Conservation (phyloP, 2,329 filamentous ascomycete species). For the Ascochyta fabae region DNA sequence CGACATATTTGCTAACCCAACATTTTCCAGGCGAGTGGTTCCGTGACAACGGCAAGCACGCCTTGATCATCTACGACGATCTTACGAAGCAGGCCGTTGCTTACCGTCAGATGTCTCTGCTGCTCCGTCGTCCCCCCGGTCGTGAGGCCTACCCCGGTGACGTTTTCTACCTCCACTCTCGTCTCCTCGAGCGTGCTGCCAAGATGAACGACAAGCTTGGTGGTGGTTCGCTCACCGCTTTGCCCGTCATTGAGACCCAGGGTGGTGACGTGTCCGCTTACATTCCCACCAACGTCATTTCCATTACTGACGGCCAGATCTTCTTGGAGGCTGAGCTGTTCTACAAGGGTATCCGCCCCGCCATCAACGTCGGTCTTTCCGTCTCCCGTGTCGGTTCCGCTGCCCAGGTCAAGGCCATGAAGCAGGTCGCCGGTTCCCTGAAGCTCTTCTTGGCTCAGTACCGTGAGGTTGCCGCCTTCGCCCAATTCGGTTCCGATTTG, state of each 20-base stretch:
- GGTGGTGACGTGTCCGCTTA: slow-evolving; percentile 99
- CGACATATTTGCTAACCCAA: no score
- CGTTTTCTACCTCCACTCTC: slow-evolving; percentile 57
- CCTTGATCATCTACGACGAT: slow-evolving; percentile 92
- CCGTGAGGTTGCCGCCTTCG: slow-evolving; percentile 99
- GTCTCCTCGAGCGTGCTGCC: slow-evolving; percentile 98
- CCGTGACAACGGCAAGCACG: slow-evolving; percentile 84
- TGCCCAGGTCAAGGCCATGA: slow-evolving; percentile 99
- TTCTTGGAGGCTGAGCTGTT: slow-evolving; percentile 99
- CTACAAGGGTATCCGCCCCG: slow-evolving; percentile 99
- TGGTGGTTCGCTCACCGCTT: slow-evolving; percentile 94
- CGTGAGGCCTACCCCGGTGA: slow-evolving; percentile 99
- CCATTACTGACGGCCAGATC: slow-evolving; percentile 99
- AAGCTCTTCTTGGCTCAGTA: slow-evolving; percentile 99
- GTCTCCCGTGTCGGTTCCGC: slow-evolving; percentile 99
- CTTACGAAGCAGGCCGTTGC: slow-evolving; percentile 97
- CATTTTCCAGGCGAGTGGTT: slow-evolving; percentile 65
- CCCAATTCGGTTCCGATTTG: slow-evolving; percentile 99
- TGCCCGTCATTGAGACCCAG: slow-evolving; percentile 95
- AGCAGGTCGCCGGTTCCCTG: slow-evolving; percentile 99
- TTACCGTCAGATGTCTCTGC: slow-evolving; percentile 98
- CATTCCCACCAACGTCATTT: slow-evolving; percentile 99
- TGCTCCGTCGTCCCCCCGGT: slow-evolving; percentile 95
- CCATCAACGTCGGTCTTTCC: slow-evolving; percentile 99
- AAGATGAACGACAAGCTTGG: slow-evolving; percentile 98